phyloP scores from a whole-genome alignment of 73 alveolate species.

The Stentor roeselii region DNA sequence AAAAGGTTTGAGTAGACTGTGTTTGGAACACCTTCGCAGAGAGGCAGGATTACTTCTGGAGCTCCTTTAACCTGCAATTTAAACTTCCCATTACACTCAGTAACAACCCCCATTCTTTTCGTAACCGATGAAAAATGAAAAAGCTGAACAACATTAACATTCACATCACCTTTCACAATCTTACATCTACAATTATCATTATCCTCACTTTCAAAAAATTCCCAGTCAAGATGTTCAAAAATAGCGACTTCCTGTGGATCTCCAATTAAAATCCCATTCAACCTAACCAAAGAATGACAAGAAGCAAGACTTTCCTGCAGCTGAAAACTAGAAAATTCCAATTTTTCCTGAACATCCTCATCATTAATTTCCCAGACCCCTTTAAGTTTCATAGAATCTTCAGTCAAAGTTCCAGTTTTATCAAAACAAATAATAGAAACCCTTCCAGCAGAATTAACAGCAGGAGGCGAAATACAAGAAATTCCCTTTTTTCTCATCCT shows the following conservation, averaged over 20 bases:
- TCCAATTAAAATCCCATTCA: slow-evolving; percentile 78
- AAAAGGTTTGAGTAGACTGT: slow-evolving; percentile 46
- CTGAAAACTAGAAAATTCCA: slow-evolving; percentile 13
- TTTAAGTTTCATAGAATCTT: slow-evolving; percentile 85
- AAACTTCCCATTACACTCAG: slow-evolving; percentile 1
- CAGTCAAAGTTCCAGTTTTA: slow-evolving; percentile 98
- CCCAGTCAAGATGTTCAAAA: slow-evolving; percentile 83
- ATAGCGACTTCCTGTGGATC: slow-evolving; percentile 92
- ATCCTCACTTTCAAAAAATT: slow-evolving; percentile 52
- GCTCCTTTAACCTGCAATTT: slow-evolving; percentile 28
- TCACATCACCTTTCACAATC: neutral
- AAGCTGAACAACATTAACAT: slow-evolving; percentile 71
- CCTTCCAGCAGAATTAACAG: slow-evolving; percentile 89
- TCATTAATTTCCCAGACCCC: slow-evolving; percentile 58
- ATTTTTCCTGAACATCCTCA: neutral
- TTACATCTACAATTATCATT: slow-evolving; percentile 33
- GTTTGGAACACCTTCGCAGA: neutral
- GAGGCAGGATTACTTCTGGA: slow-evolving; percentile 49
- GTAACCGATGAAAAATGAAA: slow-evolving; percentile 86
- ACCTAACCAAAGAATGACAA: slow-evolving; percentile 50
- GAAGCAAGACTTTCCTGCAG: slow-evolving; percentile 41
- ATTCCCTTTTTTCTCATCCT: slow-evolving; percentile 69
- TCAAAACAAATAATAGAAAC: slow-evolving; percentile 87
- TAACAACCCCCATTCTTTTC: slow-evolving; percentile 90
- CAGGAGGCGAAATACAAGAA: slow-evolving; percentile 84